phyloP scores from a whole-genome alignment of 2,329 filamentous ascomycete genomes.

The Tolypocladium nubicola region DNA sequence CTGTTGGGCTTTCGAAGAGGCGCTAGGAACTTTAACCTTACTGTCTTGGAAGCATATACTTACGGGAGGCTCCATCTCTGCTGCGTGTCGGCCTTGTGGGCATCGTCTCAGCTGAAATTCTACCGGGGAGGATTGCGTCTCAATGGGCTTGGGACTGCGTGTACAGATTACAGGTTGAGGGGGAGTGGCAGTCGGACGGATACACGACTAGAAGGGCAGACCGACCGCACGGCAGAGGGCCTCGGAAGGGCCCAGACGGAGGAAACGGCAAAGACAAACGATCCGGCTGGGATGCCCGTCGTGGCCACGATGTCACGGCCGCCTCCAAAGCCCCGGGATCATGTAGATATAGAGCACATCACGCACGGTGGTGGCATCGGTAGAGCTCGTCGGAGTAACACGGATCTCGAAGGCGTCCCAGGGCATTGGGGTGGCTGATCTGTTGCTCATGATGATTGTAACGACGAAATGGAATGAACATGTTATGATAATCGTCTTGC shows the following conservation, averaged over 20 bases:
- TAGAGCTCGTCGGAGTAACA: conserved; percentile 8
- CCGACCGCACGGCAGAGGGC: neutral
- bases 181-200: conserved; percentile 16
- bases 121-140: conserved; percentile 12
- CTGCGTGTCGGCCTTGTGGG: neutral
- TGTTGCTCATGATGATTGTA: conserved; percentile 18
- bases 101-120: conserved; percentile 1
- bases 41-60: neutral
- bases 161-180: conserved; percentile 17
- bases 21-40: neutral
- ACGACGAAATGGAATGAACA: conserved; percentile 19
- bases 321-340: neutral
- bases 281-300: neutral
- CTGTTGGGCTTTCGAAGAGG: neutral
- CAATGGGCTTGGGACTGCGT: conserved; percentile 13
- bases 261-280: conserved; percentile 1
- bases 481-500: conserved; percentile 8
- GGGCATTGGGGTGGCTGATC: conserved; percentile 11
- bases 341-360: conserved; percentile 12
- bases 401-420: conserved; percentile 11
- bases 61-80: neutral
- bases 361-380: conserved; percentile 4
- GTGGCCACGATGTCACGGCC: neutral
- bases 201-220: conserved; percentile 13
- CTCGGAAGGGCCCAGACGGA: neutral